Percentiles rank a stretch among this genome's conserved stretches.
These are phyloP conservation scores for Plasmopara halstedii DNA, from an alignment of 352 stramenopile genomes.

Conservation along the genomic window DNA sequence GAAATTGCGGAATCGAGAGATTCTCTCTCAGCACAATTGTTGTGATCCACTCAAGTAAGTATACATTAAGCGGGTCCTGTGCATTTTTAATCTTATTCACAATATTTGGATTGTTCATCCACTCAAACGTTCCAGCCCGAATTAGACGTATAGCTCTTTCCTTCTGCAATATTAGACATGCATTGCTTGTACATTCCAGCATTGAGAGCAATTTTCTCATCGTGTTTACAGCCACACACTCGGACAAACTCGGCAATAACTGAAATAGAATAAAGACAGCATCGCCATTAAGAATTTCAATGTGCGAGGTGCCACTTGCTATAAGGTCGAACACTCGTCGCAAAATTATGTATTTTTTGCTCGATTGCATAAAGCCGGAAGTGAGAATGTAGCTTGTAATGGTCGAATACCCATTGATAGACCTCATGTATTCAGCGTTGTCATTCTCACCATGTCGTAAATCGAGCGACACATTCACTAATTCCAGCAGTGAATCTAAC, in stretches of 20 bases:
- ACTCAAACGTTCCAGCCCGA: conserved; percentile 43
- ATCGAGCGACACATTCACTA: conserved; percentile 43
- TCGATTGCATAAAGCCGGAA: conserved; percentile 37
- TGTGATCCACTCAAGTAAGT: conserved; percentile 33
- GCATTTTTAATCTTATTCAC: conserved; percentile 25
- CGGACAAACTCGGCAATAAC: conserved; percentile 32
- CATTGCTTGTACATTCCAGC: conserved; percentile 30
- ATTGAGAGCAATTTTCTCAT: conserved; percentile 40
- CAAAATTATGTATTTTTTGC: conserved; percentile 27
- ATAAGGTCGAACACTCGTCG: conserved; percentile 57
- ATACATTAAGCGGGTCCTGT: conserved; percentile 23
- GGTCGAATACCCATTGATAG: conserved; percentile 34
- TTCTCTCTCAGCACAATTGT: conserved; percentile 38
- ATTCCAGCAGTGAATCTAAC: conserved; percentile 44
- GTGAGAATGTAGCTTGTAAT: conserved; percentile 51
- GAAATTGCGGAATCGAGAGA: conserved; percentile 38
- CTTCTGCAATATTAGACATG: conserved; percentile 36
- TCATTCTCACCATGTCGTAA: conserved; percentile 15
- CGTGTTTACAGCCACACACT: conserved; percentile 15
- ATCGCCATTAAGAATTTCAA: conserved; percentile 52
- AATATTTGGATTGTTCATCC: conserved; percentile 38
- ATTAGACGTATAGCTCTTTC: conserved; percentile 43
- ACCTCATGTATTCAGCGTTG: conserved; percentile 34
- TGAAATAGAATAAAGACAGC: conserved; percentile 46
- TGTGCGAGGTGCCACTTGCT: conserved; percentile 27